These are phyloP conservation scores for Terfezia boudieri DNA, from an alignment of 495 filamentous ascomycete genomes.

Conservation along the genomic window DNA sequence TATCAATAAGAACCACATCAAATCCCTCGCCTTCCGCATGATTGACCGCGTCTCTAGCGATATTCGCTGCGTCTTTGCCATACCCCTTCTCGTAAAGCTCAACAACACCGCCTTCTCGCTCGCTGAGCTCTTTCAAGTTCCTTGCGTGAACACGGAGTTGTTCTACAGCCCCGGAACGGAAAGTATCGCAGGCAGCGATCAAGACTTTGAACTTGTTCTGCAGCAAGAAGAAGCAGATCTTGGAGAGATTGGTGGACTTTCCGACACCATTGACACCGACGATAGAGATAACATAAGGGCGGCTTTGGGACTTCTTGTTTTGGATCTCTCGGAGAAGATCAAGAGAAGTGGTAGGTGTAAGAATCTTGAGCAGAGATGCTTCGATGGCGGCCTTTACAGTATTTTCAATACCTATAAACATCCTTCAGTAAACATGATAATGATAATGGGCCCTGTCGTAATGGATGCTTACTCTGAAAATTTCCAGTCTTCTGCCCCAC, in stretches of 20 bases:
- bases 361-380: slow-evolving; percentile 71
- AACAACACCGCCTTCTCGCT: slow-evolving; percentile 59
- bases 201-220: slow-evolving; percentile 94
- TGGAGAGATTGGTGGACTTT: slow-evolving; percentile 89
- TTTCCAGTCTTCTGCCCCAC: slow-evolving; percentile 76
- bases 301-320: slow-evolving; percentile 35
- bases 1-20: slow-evolving; percentile 93
- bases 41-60: slow-evolving; percentile 77
- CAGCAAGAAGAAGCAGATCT: slow-evolving; percentile 90
- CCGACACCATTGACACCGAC: slow-evolving; percentile 97
- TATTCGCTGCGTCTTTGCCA: slow-evolving; percentile 86
- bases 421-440: slow-evolving; percentile 1
- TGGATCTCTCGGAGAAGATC: slow-evolving; percentile 88
- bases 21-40: slow-evolving; percentile 52
- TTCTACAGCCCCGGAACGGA: slow-evolving; percentile 91
- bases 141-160: slow-evolving; percentile 84
- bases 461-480: slow-evolving; percentile 47
- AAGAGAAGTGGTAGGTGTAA: slow-evolving; percentile 84
- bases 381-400: slow-evolving; percentile 70
- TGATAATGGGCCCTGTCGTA: background rate
- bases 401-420: slow-evolving; percentile 40
- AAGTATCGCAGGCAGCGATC: slow-evolving; percentile 89
- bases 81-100: slow-evolving; percentile 94
- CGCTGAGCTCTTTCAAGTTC: slow-evolving; percentile 66
- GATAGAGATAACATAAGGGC: slow-evolving; percentile 88